Conservation (phyloP, 208 protist genomes). For the Novymonas esmeraldas region DNA sequence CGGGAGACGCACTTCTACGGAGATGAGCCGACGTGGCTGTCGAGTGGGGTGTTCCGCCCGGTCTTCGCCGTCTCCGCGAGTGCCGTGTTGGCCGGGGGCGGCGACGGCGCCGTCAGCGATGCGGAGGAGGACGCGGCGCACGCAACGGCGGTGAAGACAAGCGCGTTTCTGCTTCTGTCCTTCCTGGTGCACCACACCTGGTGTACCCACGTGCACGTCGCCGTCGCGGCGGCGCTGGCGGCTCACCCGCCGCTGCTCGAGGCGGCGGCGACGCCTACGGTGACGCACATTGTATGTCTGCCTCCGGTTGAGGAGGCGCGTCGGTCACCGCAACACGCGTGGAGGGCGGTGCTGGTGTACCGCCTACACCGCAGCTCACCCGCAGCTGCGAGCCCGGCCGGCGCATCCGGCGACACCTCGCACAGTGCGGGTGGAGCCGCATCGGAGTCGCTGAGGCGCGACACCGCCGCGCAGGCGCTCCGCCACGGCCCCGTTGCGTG, state of each 20-base stretch:
- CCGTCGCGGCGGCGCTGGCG: conserved; percentile 1
- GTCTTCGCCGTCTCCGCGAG: not conserved
- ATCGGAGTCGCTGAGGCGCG: not conserved
- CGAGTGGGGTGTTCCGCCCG: not conserved
- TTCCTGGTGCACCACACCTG: conserved; percentile 33
- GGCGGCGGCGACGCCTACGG: not conserved
- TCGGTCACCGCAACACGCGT: conserved; percentile 28
- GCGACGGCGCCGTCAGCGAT: not conserved
- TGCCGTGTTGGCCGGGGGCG: not conserved
- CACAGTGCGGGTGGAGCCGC: too few relatives aligned
- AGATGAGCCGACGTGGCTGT: conserved; percentile 10
- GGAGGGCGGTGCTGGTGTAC: conserved; percentile 23
- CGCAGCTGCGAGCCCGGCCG: not conserved
- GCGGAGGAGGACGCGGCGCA: not conserved
- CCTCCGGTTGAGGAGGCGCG: conserved; percentile 10
- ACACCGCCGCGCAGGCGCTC: not conserved
- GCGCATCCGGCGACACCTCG: not conserved
- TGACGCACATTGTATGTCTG: conserved; percentile 9
- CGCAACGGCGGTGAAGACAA: conserved; percentile 18
- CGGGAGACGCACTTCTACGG: not conserved
- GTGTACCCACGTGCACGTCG: conserved; percentile 17
- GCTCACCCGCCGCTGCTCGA: not conserved
- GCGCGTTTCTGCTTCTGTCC: conserved; percentile 28
- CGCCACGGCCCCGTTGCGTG: not conserved
- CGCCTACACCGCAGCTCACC: not conserved